These are phyloP conservation scores for Isochrysis galbana DNA, from an alignment of 78 protist species.

Conservation along the genomic window DNA sequence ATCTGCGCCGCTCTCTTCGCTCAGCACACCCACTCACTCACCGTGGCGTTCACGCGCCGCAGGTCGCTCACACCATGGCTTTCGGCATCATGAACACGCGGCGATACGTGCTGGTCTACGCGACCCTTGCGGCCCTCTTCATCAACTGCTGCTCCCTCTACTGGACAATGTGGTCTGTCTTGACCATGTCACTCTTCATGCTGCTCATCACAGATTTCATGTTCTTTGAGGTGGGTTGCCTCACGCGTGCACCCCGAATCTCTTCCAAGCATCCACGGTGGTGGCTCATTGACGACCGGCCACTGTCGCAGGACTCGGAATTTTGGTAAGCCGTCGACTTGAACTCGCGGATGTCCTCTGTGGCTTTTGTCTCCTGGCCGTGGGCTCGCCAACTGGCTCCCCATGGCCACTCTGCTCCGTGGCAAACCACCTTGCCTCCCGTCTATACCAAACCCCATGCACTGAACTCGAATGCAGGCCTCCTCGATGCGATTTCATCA, in stretches of 20 bases:
- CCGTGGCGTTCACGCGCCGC: too few species aligned
- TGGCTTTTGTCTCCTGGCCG: too few species aligned
- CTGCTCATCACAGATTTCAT: neutral
- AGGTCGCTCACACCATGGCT: too few species aligned
- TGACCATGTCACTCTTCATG: neutral
- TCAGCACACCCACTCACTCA: too few species aligned
- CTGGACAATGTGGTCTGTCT: constrained; percentile 10
- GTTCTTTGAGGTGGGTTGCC: neutral
- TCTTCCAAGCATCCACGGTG: neutral
- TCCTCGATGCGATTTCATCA: too few species aligned
- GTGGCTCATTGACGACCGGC: neutral
- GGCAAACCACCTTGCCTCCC: too few species aligned
- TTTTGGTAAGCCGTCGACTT: neutral
- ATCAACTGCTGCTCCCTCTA: neutral
- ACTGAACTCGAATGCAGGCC: too few species aligned
- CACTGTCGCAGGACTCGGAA: neutral
- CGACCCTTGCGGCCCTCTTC: neutral
- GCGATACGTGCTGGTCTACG: neutral
- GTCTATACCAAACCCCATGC: too few species aligned
- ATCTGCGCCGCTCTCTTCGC: too few species aligned
- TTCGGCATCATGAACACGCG: constrained; percentile 29
- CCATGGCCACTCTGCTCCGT: too few species aligned
- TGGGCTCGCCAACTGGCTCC: too few species aligned
- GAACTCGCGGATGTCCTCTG: too few species aligned
- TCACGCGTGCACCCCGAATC: neutral